Evolutionary conservation across 2,329 filamentous ascomycete species (phyloP).

Genomic region (Fusarium coffeatum): DNA sequence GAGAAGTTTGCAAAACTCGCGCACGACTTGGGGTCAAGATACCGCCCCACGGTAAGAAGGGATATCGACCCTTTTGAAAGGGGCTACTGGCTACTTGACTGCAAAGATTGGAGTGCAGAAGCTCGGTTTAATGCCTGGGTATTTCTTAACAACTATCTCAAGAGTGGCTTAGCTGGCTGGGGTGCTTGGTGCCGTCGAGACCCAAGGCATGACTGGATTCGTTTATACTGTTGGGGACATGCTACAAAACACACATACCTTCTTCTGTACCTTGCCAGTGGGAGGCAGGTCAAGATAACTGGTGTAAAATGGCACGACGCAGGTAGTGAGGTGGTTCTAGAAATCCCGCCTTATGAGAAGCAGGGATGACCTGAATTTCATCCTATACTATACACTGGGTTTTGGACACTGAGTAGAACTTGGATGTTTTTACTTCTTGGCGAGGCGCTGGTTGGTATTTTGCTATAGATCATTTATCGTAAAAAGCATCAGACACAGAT

Average conservation of each 20-base stretch:
- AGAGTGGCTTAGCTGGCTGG: constrained; percentile 72
- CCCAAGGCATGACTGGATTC: constrained; percentile 59
- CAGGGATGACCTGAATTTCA: constrained; percentile 5
- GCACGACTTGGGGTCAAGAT: constrained; percentile 65
- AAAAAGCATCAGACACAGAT: background rate
- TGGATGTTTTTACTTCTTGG: constrained; percentile 11
- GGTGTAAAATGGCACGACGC: constrained; percentile 75
- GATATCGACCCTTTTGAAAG: constrained; percentile 70
- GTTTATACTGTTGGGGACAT: constrained; percentile 83
- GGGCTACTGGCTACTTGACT: constrained; percentile 80
- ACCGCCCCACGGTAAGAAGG: constrained; percentile 57
- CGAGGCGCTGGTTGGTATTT: constrained; percentile 33
- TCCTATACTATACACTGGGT: background rate
- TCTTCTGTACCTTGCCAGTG: constrained; percentile 77
- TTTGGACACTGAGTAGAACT: background rate
- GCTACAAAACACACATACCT: constrained; percentile 79
- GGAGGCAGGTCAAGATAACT: constrained; percentile 68
- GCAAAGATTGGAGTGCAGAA: constrained; percentile 62
- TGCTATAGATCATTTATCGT: background rate
- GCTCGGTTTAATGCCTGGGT: constrained; percentile 69
- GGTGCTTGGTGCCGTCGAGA: constrained; percentile 68
- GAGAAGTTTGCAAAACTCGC: constrained; percentile 62
- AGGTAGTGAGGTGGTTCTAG: constrained; percentile 63
- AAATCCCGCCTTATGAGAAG: constrained; percentile 50
- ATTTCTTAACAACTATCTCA: constrained; percentile 70